Conservation (phyloP, 306 rosid species). For the Rubus idaeus region DNA sequence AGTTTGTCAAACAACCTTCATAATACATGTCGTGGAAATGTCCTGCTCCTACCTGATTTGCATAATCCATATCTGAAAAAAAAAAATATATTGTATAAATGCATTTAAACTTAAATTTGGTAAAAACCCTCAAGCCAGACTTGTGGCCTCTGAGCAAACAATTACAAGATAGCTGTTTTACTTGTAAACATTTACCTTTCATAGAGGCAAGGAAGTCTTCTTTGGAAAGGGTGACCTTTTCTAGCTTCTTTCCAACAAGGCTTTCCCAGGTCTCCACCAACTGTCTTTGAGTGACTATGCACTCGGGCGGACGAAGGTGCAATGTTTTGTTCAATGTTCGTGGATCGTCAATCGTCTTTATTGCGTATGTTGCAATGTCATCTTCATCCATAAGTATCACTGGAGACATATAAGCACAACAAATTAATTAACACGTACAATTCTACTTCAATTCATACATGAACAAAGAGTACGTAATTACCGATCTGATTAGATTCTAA, state of each 20-base stretch:
- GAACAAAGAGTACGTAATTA: neutral
- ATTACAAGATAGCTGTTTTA: neutral
- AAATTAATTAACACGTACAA: neutral
- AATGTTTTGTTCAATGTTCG: slow-evolving; percentile 47
- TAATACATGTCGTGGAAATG: slow-evolving; percentile 67
- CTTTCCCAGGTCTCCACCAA: slow-evolving; percentile 48
- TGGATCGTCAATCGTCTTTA: slow-evolving; percentile 43
- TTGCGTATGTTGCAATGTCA: slow-evolving; percentile 34
- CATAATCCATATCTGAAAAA: slow-evolving; percentile 38
- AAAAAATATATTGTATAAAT: neutral
- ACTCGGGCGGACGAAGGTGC: slow-evolving; percentile 33
- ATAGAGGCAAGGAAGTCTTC: slow-evolving; percentile 16
- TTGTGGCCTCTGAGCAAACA: no score
- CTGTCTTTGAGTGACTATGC: slow-evolving; percentile 39
- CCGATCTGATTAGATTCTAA: neutral
- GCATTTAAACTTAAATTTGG: no score
- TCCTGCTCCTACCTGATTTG: slow-evolving; percentile 46
- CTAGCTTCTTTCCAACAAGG: slow-evolving; percentile 42
- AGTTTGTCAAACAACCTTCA: slow-evolving; percentile 62
- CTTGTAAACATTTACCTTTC: neutral
- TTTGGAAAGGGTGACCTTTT: slow-evolving; percentile 21
- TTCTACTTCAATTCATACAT: neutral
- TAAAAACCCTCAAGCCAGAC: no score
- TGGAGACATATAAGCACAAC: slow-evolving; percentile 11
- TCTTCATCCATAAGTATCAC: slow-evolving; percentile 42